These are phyloP conservation scores for Santalum album DNA, from an alignment of 164 flowering plant species.

Conservation along the genomic window DNA sequence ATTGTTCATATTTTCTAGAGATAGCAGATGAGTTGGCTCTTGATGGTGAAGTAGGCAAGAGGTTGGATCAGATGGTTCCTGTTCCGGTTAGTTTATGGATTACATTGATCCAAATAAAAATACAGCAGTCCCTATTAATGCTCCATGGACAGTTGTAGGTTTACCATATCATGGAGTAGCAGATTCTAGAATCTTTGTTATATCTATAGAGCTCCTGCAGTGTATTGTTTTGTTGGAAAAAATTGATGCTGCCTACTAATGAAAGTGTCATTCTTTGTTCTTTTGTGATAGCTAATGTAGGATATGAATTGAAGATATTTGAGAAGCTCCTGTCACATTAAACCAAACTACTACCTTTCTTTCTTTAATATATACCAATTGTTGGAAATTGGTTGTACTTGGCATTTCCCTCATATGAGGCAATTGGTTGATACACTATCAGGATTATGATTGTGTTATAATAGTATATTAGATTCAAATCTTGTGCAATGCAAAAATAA, in stretches of 20 bases:
- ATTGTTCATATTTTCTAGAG: background rate
- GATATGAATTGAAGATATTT: too few species aligned
- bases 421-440: background rate
- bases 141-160: background rate
- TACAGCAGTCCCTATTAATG: background rate
- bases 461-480: too few species aligned
- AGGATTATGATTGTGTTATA: background rate
- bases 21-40: conserved; percentile 1
- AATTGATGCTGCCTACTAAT: background rate
- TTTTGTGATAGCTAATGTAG: background rate
- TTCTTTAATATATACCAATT: too few species aligned
- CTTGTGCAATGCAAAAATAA: too few species aligned
- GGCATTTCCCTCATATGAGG: background rate
- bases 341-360: too few species aligned
- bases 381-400: too few species aligned
- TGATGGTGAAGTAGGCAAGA: conserved; percentile 4
- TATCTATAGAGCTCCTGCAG: background rate
- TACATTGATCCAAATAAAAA: background rate
- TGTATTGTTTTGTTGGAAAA: background rate
- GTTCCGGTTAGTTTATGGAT: conserved; percentile 3
- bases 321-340: too few species aligned
- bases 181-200: background rate
- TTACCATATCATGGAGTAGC: background rate
- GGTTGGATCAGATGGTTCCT: conserved; percentile 5
- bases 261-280: background rate